Evolutionary conservation across 768 basidiomycete species (phyloP).

Genomic region (Basidioascus undulatus): DNA sequence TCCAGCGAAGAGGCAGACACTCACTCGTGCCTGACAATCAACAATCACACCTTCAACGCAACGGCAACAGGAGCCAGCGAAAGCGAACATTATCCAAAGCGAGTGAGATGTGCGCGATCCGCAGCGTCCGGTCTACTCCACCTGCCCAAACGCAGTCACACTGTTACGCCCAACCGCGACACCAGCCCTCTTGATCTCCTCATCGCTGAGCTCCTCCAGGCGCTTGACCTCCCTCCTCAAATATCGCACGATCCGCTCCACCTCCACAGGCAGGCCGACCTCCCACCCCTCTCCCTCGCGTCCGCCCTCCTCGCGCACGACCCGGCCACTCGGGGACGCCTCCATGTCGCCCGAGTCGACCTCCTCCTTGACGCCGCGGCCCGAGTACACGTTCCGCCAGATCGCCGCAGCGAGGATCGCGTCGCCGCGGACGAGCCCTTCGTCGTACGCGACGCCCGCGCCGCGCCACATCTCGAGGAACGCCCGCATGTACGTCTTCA

Average conservation of each 20-base stretch:
- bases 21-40: too few relatives aligned
- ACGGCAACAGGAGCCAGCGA: too few relatives aligned
- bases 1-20: too few relatives aligned
- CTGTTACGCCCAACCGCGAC: too few relatives aligned
- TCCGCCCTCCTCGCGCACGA: background rate
- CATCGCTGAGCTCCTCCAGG: conserved; percentile 33
- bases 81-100: too few relatives aligned
- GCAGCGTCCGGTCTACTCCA: too few relatives aligned
- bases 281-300: conserved; percentile 9
- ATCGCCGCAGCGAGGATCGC: conserved; percentile 61
- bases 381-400: conserved; percentile 61
- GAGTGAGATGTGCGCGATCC: too few relatives aligned
- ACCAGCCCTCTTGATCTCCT: conserved; percentile 17
- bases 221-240: conserved; percentile 45
- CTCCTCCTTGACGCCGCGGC: conserved; percentile 11
- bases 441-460: conserved; percentile 49
- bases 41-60: too few relatives aligned
- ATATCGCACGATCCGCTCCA: conserved; percentile 45
- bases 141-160: too few relatives aligned
- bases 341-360: conserved; percentile 27
- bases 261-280: conserved; percentile 44
- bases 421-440: conserved; percentile 39
- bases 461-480: conserved; percentile 79
- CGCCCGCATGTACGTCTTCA: conserved; percentile 62
- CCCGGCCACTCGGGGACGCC: background rate